Evolutionary conservation across 75 land plant species (phyloP).

Genomic region (Sequoia sempervirens): DNA sequence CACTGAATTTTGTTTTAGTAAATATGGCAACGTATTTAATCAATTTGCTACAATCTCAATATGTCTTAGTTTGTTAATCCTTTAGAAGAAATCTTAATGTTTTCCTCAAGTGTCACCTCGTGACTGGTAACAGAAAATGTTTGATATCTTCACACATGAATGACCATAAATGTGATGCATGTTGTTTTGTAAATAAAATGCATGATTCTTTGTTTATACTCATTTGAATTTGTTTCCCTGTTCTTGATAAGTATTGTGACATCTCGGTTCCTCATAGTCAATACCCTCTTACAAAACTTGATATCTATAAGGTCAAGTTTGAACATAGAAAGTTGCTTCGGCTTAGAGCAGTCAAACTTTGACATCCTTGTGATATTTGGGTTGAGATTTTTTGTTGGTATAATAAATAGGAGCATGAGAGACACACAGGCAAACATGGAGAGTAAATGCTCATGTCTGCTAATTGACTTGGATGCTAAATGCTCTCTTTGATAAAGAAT

Average conservation of each 20-base stretch:
- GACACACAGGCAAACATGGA: neutral
- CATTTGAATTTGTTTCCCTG: neutral
- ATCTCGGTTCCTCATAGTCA: neutral
- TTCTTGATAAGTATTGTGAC: neutral
- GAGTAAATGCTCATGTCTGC: neutral
- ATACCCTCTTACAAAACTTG: neutral
- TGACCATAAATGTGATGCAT: neutral
- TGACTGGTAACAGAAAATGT: neutral
- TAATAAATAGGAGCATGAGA: neutral
- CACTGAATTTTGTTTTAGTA: neutral
- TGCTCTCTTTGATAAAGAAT: neutral
- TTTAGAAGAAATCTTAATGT: neutral
- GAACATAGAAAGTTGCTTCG: neutral
- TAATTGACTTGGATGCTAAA: neutral
- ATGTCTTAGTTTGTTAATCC: neutral
- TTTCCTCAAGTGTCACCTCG: neutral
- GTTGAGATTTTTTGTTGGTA: neutral
- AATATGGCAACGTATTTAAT: neutral
- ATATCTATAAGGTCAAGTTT: neutral
- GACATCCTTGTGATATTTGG: no score
- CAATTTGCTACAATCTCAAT: neutral
- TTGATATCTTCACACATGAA: neutral
- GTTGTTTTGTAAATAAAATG: neutral
- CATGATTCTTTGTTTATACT: neutral
- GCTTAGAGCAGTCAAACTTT: neutral